Conservation (phyloP, 192 early-diverging fungal genomes). For the Coemansia javaensis region DNA sequence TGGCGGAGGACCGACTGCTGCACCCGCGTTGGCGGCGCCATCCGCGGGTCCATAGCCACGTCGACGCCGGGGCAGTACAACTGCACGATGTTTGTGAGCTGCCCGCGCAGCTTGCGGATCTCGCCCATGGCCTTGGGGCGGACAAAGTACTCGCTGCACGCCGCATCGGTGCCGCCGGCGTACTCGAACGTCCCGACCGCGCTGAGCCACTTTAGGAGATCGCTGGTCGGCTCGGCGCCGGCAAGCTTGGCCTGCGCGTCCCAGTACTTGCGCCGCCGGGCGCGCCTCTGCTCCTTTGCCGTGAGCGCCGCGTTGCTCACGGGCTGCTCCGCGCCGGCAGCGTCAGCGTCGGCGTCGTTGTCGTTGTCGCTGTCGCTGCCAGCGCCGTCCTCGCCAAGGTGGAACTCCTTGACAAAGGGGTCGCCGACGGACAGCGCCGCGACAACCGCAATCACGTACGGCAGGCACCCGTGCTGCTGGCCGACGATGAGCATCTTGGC, state of each 20-base stretch:
- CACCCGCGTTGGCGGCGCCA: constrained; percentile 60
- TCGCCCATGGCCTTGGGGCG: constrained; percentile 79
- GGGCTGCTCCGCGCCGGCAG: constrained; percentile 53
- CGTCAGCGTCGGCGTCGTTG: constrained; percentile 41
- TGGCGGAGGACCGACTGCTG: constrained; percentile 80
- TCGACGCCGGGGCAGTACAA: constrained; percentile 57
- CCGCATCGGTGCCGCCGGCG: constrained; percentile 58
- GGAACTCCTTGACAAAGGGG: constrained; percentile 77
- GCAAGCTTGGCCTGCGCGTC: constrained; percentile 57
- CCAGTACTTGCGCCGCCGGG: constrained; percentile 65
- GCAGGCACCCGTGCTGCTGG: constrained; percentile 77
- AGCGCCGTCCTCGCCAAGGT: constrained; percentile 47
- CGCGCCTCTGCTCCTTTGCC: constrained; percentile 56
- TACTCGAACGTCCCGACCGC: constrained; percentile 88
- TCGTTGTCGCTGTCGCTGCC: constrained; percentile 47
- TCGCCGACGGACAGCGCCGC: constrained; percentile 91
- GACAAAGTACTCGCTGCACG: constrained; percentile 80
- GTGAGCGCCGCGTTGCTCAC: constrained; percentile 57
- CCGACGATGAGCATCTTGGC: constrained; percentile 76
- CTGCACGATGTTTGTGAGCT: constrained; percentile 68
- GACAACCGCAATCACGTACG: constrained; percentile 87
- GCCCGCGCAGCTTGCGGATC: constrained; percentile 69
- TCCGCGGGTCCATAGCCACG: constrained; percentile 57
- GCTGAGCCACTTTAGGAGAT: constrained; percentile 78
- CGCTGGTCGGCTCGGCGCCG: constrained; percentile 69